Percentiles rank a stretch among this genome's conserved stretches.
Conservation (phyloP, 768 basidiomycete species). For the Russula foetens region DNA sequence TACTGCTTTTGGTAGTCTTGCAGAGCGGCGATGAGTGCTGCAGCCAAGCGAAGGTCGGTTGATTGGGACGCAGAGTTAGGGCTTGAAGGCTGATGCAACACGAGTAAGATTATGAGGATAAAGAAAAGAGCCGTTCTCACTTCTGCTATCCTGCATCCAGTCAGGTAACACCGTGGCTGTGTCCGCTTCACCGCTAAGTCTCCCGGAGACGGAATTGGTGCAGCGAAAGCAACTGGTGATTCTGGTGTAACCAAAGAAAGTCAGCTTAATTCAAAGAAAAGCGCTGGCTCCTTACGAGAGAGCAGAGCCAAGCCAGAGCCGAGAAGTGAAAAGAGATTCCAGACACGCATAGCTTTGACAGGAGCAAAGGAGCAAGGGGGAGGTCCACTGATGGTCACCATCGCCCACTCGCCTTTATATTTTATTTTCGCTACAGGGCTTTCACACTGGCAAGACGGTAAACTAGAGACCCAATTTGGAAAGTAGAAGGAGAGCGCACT, state of each 20-base stretch:
- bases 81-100: background rate
- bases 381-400: no score
- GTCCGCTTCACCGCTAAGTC: no score
- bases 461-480: background rate
- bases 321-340: background rate
- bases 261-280: background rate
- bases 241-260: background rate
- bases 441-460: background rate
- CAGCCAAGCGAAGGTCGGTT: background rate
- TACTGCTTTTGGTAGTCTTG: background rate
- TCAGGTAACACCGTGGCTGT: background rate
- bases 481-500: background rate
- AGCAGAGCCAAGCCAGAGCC: background rate
- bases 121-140: background rate
- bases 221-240: background rate
- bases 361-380: background rate
- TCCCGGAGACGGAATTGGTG: background rate
- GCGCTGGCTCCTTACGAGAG: background rate
- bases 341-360: background rate
- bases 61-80: background rate
- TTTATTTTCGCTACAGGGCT: background rate
- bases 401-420: background rate
- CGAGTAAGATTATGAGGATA: background rate
- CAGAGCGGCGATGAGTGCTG: background rate
- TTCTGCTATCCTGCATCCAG: background rate